phyloP scores from a whole-genome alignment of 257 asterid genomes.

The Penstemon newberryi region DNA sequence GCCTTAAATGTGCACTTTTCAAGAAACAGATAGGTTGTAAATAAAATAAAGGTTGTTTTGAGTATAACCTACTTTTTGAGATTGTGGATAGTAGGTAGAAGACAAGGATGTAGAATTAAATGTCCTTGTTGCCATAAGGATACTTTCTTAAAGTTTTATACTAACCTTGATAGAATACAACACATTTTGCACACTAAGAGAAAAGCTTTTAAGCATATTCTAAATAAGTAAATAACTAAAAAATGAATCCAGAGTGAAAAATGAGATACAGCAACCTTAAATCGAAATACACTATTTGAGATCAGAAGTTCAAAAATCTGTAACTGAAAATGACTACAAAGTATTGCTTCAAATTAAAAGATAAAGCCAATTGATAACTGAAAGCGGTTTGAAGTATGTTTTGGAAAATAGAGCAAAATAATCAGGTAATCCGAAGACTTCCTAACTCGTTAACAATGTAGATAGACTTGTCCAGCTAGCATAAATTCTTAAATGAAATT shows the following conservation, averaged over 20 bases:
- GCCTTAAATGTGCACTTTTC: constrained; percentile 16
- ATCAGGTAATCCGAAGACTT: background rate
- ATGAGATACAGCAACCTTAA: background rate
- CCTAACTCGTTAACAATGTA: background rate
- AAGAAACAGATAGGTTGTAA: constrained; percentile 27
- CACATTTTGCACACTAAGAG: constrained; percentile 15
- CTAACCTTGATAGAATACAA: constrained; percentile 44
- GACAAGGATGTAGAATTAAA: constrained; percentile 50
- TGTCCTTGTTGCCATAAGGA: constrained; percentile 33
- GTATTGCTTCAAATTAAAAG: background rate
- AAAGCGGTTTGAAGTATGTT: background rate
- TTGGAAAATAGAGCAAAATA: background rate
- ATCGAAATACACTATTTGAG: background rate
- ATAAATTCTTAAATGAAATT: background rate
- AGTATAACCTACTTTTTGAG: constrained; percentile 49
- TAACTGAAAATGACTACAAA: background rate
- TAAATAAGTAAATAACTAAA: background rate
- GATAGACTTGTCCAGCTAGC: no score
- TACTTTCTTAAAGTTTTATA: constrained; percentile 34
- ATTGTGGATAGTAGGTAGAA: constrained; percentile 45
- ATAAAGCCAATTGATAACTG: background rate
- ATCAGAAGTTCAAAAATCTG: background rate
- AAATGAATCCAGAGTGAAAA: background rate
- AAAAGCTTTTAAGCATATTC: background rate
- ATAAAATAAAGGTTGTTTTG: constrained; percentile 31